Conservation (phyloP, 441 rosid genomes). For the Gossypium schwendimanii region DNA sequence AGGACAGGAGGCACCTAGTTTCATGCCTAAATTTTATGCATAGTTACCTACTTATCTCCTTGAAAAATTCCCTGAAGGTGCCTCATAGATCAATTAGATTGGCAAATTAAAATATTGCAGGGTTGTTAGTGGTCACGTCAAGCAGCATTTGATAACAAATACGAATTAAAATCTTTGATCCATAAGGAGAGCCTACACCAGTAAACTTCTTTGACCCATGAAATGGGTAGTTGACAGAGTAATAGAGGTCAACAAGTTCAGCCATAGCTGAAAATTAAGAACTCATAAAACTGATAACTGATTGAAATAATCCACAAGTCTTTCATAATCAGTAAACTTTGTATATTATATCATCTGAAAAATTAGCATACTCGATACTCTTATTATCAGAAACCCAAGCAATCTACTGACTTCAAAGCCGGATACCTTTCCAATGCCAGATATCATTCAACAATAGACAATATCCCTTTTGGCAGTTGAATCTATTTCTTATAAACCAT, state of each 20-base stretch:
- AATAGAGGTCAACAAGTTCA: neutral
- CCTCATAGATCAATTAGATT: neutral
- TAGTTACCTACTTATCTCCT: constrained; percentile 3
- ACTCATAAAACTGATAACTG: neutral
- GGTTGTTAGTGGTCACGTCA: neutral
- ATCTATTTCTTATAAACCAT: neutral
- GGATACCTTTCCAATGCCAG: neutral
- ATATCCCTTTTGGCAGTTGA: neutral
- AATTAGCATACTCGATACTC: neutral
- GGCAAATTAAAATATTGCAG: neutral
- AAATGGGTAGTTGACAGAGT: constrained; percentile 1
- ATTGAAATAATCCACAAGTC: neutral
- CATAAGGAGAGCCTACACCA: neutral
- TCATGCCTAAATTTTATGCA: neutral
- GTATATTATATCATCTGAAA: neutral
- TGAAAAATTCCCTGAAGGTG: neutral
- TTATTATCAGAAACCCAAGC: neutral
- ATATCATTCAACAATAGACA: neutral
- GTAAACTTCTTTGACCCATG: neutral
- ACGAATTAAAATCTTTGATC: neutral
- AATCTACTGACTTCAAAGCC: neutral
- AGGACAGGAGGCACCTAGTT: neutral
- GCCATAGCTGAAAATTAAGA: neutral
- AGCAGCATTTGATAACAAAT: neutral
- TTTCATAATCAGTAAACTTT: neutral